Base-by-base conservation (phyloP, 1,284 basidiomycete species). In the Lentinula novae-zelandiae region DNA sequence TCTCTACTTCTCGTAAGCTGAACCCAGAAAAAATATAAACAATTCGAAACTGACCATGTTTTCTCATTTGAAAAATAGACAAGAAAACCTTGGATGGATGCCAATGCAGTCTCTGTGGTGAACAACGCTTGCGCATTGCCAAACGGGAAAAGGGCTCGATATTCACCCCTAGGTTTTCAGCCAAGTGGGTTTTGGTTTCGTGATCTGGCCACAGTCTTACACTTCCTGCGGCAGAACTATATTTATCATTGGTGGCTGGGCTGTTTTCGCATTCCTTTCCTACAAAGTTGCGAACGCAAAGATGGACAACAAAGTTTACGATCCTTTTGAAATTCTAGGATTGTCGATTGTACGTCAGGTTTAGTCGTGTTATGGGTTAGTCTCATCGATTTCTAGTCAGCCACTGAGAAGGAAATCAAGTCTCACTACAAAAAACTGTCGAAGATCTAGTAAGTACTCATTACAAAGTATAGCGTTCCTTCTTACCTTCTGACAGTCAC, bases 351-450 rank as follows among this genome's bases (percentile, higher is more conserved):
- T 92, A 65, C 62, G 78, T 69, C 44, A 13, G 22, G 9, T 22
- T n/a, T 17, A 10, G 5, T 33, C 17, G n/a, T 10, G 5, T 51
- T 10, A 61, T 48, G 57, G 34, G 33, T 57, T 17, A 53, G 57
- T 22, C 42, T 62, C 44, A 49, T n/a, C 33, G 15, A 3, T 52
- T 49, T 27, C 1, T 66, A 88, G 89, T 82, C 84, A 39, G 70
- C 82, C 0, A 80, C 88, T 4, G 90, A 96, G 69, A 96, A 96
- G 75, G 91, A 96, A 62, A 97, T 99, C 76, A 98, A 97, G 75
- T 92, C 93, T 13, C 93, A 95, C 73, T 99, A 91, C 82, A 97
- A 96, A 78, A 92, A 92, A 69, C 83, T 99, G n/a, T 96, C 95
- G 1, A 82, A 90, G 68, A 78, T 89, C 74, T 96, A 90, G 94